Evolutionary conservation across 2,329 filamentous ascomycete genomes (phyloP), one percentile per base, ranked within the genome.

Genomic region (Fusarium protoensiforme): DNA sequence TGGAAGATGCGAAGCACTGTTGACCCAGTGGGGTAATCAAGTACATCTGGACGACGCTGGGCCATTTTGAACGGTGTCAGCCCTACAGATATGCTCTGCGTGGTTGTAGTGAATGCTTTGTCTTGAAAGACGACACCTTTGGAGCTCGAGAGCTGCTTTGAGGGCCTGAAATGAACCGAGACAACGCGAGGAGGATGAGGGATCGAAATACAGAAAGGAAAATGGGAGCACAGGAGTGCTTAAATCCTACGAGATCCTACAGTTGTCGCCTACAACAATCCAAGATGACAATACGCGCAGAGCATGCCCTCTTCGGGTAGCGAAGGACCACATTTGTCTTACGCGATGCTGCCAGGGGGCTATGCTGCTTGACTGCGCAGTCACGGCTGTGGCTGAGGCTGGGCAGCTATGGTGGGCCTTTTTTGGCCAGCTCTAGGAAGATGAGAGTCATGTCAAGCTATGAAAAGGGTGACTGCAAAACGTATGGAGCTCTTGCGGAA

Each of bases 1-100:
- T 88, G 85, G 63, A 85, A 72, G 36, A 86, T 83, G 35, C 86
- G 83, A 7, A 87, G 65, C 46, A 80, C 80, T 36, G 85, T 82
- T 77, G 86, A 86, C 22, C 81, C 82, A 41, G 75, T 79, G 18
- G 87, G 85, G 41, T 85, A 87, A 31, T 81, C 63, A n/a, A 85
- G 85, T 27, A 87, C 27, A 33, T 71, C 58, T 2, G 66, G 66
- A 38, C 46, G 46, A n/a, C 39, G 46, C 5, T 36, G 35, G 38
- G 58, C 54, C 70, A 72, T 70, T 3, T 22, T 24, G 24, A 5
- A 14, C 0, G 4, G 2, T 57, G 13, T 27, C 7, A 22, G 41
- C 22, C 22, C 41, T 46, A 18, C 8, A 46, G 16, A 46, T 24
- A 24, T 46, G 41, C 41, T 46, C 22, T 8, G 8, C 18, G 8